Percentiles rank a stretch among this genome's conserved stretches.
These are phyloP conservation scores for Alternaria brassicae DNA, from an alignment of 2,329 filamentous ascomycete species.

Conservation along the genomic window DNA sequence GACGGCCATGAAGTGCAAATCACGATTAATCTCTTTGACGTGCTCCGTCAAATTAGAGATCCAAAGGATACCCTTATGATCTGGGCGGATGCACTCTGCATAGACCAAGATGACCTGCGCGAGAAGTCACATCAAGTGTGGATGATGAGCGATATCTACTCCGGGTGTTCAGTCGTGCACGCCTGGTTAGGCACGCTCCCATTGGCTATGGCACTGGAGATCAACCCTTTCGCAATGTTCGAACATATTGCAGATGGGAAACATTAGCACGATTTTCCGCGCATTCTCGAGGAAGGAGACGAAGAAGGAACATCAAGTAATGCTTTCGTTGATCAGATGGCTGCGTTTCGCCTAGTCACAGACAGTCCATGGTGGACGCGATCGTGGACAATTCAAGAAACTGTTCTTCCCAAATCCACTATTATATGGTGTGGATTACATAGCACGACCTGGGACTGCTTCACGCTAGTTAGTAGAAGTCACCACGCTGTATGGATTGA, in stretches of 20 bases:
- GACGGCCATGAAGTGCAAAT: neutral
- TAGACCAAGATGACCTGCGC: neutral
- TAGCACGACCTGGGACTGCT: neutral
- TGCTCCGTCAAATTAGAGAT: neutral
- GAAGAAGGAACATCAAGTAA: neutral
- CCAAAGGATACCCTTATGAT: neutral
- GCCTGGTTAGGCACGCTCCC: neutral
- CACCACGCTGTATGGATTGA: too few species aligned
- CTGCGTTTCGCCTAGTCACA: neutral
- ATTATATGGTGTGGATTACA: neutral
- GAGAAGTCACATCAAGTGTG: slow-evolving; percentile 4
- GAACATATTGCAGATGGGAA: neutral
- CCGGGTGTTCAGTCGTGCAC: neutral
- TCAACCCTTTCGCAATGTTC: neutral
- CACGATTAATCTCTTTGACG: slow-evolving; percentile 1
- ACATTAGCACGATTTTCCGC: neutral
- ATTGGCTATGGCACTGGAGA: neutral
- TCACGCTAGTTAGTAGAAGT: neutral
- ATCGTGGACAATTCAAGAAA: slow-evolving; percentile 5
- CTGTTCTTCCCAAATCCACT: neutral
- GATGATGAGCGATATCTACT: slow-evolving; percentile 4
- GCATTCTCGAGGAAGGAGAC: neutral
- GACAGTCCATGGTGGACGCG: slow-evolving; percentile 1
- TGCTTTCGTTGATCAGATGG: neutral
- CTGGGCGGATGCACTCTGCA: slow-evolving; percentile 1